Conservation (phyloP, 352 stramenopile species). For the Hyaloperonospora arabidopsidis region DNA sequence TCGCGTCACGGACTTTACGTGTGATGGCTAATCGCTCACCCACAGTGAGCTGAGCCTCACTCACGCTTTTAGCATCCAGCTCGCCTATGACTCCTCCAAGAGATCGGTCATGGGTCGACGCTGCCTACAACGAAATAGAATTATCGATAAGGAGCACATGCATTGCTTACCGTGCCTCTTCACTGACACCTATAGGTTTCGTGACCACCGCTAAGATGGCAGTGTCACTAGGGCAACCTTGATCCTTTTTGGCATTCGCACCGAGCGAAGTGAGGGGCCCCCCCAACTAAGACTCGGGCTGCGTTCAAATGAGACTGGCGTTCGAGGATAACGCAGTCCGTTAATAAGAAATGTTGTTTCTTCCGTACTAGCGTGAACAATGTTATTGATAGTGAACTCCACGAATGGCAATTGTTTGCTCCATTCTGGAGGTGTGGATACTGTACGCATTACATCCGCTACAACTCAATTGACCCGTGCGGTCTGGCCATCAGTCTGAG, state of each 20-base stretch:
- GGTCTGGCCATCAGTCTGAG: slow-evolving; percentile 1
- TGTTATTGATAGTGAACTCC: neutral
- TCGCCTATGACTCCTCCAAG: too few species aligned
- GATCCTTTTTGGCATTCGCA: neutral
- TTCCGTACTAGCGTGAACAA: neutral
- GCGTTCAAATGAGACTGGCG: neutral
- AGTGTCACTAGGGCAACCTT: neutral
- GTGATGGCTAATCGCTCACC: too few species aligned
- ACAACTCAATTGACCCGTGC: neutral
- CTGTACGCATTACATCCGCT: too few species aligned
- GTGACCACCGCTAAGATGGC: neutral
- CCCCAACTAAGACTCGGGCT: neutral
- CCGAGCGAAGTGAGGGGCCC: neutral
- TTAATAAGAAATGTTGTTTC: neutral
- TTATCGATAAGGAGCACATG: neutral
- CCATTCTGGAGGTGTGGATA: neutral
- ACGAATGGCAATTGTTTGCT: neutral
- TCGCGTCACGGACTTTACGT: neutral
- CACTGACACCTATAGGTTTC: neutral
- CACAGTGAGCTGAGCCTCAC: neutral
- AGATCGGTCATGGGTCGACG: too few species aligned
- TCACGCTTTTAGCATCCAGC: too few species aligned
- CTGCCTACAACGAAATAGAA: neutral
- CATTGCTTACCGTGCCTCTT: neutral
- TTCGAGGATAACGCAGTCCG: neutral